Conservation (phyloP, 2,329 filamentous ascomycete species). For the Diplodia mutila region DNA sequence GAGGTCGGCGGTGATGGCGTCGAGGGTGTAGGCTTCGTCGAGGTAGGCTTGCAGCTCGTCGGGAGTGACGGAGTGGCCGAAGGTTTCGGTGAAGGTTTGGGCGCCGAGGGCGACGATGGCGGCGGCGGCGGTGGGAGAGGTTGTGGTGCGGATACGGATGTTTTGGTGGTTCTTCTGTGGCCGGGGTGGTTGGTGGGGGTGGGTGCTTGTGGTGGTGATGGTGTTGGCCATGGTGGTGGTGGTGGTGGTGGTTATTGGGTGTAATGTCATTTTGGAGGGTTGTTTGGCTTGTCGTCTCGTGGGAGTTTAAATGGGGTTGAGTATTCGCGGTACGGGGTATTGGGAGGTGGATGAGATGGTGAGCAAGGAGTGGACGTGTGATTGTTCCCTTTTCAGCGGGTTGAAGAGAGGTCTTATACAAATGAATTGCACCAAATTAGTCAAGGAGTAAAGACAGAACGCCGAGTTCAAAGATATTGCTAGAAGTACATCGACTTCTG, state of each 20-base stretch:
- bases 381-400: neutral
- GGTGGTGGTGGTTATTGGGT: no score
- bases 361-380: no score
- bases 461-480: neutral
- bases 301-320: no score
- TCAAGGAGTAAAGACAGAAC: neutral
- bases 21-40: neutral
- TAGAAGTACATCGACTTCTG: neutral
- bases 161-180: neutral
- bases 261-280: no score
- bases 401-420: neutral
- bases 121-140: neutral
- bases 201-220: neutral
- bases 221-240: neutral
- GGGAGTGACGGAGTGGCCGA: neutral
- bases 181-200: neutral
- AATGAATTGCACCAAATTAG: neutral
- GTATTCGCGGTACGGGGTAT: no score
- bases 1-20: neutral
- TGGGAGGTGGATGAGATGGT: no score
- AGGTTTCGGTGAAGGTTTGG: neutral
- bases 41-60: neutral
- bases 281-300: no score
- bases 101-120: neutral
- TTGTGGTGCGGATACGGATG: neutral